Base-by-base conservation (phyloP, 805 yeast species). In the Brettanomyces sp. region DNA sequence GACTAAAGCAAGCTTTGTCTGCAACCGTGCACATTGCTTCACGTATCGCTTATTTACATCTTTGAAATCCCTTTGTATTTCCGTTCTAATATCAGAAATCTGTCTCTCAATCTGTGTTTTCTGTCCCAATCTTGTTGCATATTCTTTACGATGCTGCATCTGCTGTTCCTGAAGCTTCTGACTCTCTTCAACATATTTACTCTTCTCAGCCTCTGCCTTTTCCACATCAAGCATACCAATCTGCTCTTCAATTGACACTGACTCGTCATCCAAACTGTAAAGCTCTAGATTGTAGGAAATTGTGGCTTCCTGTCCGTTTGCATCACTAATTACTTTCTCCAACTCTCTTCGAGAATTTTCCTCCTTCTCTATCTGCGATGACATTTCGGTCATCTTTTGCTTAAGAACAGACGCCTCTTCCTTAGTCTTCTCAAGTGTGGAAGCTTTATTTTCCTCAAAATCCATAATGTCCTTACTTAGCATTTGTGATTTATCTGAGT, bases 111-210 rank as follows among this genome's bases (percentile, higher is more conserved):
- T 70, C 57, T 91, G 97, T 49, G 80, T 80, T 37, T 86, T 74
- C 61, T 91, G 98, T 21, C 99, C 99, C 22, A 79, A 62, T 53
- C 82, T 84, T 11, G 88, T 81, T 3, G 95, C 85, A 54, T 85
- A 79, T 44, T 63, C 60, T 1, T 89, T 73, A 49, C 80, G 83
- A 38, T 85, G 60, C 4, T 63, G 64, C 13, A 85, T 72, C 45
- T 79, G 77, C 36, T 66, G 58, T 13, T 67, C 66, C 46, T 78
- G 66, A 34, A 89, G 63, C n/a, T 59, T 54, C 39, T 65, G 61
- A 2, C 89, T 74, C 47, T 76, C 73, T 9, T 69, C 63, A 53
- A 85, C 82, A 57, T 83, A 88, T 51, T 72, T 70, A 1, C 75
- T 77, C 51, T 83, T 71, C 48, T 79, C 74, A 2, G 65, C 64